Conservation (phyloP, 2,329 filamentous ascomycete species). For the Trichoderma pleuroti region DNA sequence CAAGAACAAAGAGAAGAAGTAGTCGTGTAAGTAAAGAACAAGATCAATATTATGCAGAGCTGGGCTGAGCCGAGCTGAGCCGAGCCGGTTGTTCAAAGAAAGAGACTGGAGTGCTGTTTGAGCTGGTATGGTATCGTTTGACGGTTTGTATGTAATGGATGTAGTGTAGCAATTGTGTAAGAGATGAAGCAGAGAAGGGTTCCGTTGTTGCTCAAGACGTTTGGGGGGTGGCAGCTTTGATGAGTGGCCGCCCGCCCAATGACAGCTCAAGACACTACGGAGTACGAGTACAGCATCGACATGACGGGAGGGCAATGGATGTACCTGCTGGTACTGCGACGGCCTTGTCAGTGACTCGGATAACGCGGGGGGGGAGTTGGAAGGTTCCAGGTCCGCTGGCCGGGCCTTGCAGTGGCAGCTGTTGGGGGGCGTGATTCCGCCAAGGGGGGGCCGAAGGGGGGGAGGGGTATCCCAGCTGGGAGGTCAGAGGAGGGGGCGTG, state of each 20-base stretch:
- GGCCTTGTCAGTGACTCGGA: conserved; percentile 15
- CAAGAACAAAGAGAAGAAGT: conserved; percentile 5
- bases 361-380: conserved; percentile 13
- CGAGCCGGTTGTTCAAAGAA: conserved; percentile 4
- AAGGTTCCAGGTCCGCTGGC: background rate
- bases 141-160: background rate
- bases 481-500: background rate
- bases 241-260: conserved; percentile 16
- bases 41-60: conserved; percentile 14
- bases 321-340: conserved; percentile 7
- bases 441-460: background rate
- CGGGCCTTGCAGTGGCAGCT: background rate
- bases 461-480: background rate
- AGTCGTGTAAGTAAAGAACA: background rate
- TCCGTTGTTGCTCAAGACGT: background rate
- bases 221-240: conserved; percentile 13
- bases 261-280: background rate
- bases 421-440: conserved; percentile 12
- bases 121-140: conserved; percentile 6
- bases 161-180: conserved; percentile 6
- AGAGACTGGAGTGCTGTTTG: conserved; percentile 10
- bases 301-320: background rate
- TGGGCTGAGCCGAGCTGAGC: background rate
- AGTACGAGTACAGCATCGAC: background rate
- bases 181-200: conserved; percentile 8